phyloP scores from a whole-genome alignment of 2,329 filamentous ascomycete species.

The Scorias spongiosa region DNA sequence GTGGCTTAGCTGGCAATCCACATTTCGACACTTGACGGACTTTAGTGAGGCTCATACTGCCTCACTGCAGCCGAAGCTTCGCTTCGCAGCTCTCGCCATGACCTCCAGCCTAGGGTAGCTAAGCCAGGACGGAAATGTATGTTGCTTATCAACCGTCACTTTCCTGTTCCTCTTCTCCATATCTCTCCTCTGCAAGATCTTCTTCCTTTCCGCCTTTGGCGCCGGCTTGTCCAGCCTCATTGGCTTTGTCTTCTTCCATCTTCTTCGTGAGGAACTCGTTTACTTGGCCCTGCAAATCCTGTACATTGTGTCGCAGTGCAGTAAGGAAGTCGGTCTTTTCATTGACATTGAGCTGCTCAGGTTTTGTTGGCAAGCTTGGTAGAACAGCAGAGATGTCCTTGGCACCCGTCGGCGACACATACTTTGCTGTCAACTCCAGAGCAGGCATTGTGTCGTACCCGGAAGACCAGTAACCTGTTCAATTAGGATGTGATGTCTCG shows the following conservation, averaged over 20 bases:
- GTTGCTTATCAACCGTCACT: conserved; percentile 25
- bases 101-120: too few species aligned
- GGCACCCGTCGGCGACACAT: background rate
- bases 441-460: conserved; percentile 1
- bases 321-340: conserved; percentile 46
- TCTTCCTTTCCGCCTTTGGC: background rate
- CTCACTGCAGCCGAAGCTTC: too few species aligned
- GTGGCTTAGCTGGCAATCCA: too few species aligned
- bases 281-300: conserved; percentile 46
- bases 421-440: background rate
- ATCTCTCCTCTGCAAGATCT: conserved; percentile 8
- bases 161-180: conserved; percentile 23
- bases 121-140: too few species aligned
- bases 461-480: too few species aligned
- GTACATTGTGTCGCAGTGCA: conserved; percentile 41
- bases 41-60: too few species aligned
- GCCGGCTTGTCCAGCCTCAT: background rate
- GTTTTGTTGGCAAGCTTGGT: background rate
- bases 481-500: too few species aligned
- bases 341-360: conserved; percentile 3
- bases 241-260: conserved; percentile 50
- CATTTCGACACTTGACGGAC: too few species aligned
- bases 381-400: background rate
- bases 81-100: too few species aligned
- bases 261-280: conserved; percentile 57